A percentile compares a stretch with the other conserved stretches of the same genome.
These are phyloP conservation scores for Nigrospora sphaerica DNA, from an alignment of 2,329 filamentous ascomycete genomes.

Conservation along the genomic window DNA sequence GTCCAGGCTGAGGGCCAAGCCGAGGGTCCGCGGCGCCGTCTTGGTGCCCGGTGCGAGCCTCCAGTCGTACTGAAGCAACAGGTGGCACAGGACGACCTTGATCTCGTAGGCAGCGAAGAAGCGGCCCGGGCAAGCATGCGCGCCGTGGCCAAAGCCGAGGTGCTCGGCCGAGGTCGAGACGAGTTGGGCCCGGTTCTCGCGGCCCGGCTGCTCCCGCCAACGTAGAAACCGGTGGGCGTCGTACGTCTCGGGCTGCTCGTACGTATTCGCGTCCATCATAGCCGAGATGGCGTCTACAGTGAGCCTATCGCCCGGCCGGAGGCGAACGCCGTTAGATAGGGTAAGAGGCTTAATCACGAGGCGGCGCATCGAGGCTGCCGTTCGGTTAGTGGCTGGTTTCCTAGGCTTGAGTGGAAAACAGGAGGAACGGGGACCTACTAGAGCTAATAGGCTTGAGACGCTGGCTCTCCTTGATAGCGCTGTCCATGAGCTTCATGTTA, in stretches of 20 bases:
- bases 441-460: slow-evolving; percentile 9
- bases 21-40: not conserved
- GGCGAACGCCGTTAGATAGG: slow-evolving; percentile 45
- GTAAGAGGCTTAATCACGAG: slow-evolving; percentile 42
- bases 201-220: slow-evolving; percentile 10
- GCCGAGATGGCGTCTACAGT: slow-evolving; percentile 28
- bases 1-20: not conserved
- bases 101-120: slow-evolving; percentile 39
- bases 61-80: slow-evolving; percentile 33
- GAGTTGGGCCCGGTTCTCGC: slow-evolving; percentile 14
- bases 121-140: slow-evolving; percentile 32
- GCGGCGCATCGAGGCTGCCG: slow-evolving; percentile 25
- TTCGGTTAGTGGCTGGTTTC: slow-evolving; percentile 18
- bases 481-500: slow-evolving; percentile 29
- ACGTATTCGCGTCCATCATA: slow-evolving; percentile 28
- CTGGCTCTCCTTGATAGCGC: slow-evolving; percentile 29
- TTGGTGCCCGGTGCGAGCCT: slow-evolving; percentile 16
- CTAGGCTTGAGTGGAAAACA: too few relatives aligned
- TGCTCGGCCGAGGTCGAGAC: slow-evolving; percentile 26
- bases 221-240: slow-evolving; percentile 31
- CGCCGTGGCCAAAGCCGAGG: slow-evolving; percentile 28
- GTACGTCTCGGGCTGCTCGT: slow-evolving; percentile 25
- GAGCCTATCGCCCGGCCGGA: slow-evolving; percentile 34
- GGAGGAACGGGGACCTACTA: too few relatives aligned
- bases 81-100: slow-evolving; percentile 33